phyloP scores from a whole-genome alignment of 106 monocot genomes.

The Narthecium ossifragum region DNA sequence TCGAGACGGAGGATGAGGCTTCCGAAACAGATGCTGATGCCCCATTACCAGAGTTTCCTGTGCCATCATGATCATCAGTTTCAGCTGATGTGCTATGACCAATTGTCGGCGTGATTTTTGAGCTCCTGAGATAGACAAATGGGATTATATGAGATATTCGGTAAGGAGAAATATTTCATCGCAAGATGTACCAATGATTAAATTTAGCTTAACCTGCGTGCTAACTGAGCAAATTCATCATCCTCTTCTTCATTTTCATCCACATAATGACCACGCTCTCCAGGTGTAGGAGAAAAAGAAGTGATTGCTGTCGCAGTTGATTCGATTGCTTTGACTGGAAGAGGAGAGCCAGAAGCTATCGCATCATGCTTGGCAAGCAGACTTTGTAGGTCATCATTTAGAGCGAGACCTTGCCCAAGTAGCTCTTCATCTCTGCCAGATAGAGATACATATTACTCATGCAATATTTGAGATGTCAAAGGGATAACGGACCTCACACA shows the following conservation, averaged over 20 bases:
- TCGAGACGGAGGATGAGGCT: conserved; percentile 31
- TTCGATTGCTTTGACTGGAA: conserved; percentile 31
- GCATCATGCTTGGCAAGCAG: conserved; percentile 62
- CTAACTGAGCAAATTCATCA: conserved; percentile 67
- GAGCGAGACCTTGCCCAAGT: conserved; percentile 53
- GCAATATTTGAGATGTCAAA: no score
- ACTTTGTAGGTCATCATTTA: conserved; percentile 78
- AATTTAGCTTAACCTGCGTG: conserved; percentile 82
- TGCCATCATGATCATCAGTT: conserved; percentile 12
- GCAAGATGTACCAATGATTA: no score
- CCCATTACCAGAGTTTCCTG: conserved; percentile 14
- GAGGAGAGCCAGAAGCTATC: conserved; percentile 55
- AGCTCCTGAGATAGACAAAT: conserved; percentile 49
- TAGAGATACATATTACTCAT: not conserved
- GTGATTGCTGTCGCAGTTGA: conserved; percentile 1
- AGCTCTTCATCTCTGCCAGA: conserved; percentile 78
- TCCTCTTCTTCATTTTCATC: conserved; percentile 47
- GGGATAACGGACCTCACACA: no score
- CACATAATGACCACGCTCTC: conserved; percentile 2
- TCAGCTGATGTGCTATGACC: conserved; percentile 8
- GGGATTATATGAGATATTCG: no score
- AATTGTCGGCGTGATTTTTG: conserved; percentile 22
- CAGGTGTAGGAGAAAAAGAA: conserved; percentile 4
- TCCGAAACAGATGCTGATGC: conserved; percentile 17
- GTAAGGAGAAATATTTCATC: no score